Evolutionary conservation across 208 protist genomes (phyloP).

Genomic region (Acanthamoeba triangularis): DNA sequence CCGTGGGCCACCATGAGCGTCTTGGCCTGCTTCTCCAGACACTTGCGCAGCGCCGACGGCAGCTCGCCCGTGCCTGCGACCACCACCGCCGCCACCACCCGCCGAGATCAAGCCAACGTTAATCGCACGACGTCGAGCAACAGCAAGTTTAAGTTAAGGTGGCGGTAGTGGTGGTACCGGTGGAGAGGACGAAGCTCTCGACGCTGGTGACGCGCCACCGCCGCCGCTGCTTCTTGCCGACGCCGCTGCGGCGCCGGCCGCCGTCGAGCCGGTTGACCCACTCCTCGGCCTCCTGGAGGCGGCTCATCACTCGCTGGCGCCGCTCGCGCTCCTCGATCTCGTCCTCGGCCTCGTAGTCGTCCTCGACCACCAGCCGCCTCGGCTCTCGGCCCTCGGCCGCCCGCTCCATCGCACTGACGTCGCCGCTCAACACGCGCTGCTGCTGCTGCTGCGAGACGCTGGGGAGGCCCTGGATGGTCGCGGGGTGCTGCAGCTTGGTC

Average conservation of each 20-base stretch:
- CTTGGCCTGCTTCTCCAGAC: slow-evolving; percentile 38
- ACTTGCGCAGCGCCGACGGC: not conserved
- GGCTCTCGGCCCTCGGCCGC: not conserved
- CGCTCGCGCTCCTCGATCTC: slow-evolving; percentile 8
- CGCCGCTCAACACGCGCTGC: not conserved
- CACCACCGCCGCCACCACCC: not conserved
- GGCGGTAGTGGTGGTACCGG: not conserved
- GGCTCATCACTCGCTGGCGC: not conserved
- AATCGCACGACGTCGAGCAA: not conserved
- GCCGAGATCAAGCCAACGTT: not conserved
- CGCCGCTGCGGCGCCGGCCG: not conserved
- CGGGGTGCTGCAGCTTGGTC: not conserved
- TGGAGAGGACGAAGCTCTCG: slow-evolving; percentile 12
- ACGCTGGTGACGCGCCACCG: slow-evolving; percentile 26
- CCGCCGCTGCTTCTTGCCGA: not conserved
- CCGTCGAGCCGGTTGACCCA: slow-evolving; percentile 35
- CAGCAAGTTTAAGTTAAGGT: not conserved
- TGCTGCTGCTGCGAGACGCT: not conserved
- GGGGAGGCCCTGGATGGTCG: no score
- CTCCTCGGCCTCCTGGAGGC: not conserved
- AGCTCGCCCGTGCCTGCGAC: not conserved
- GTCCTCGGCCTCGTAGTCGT: not conserved
- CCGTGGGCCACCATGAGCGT: not conserved
- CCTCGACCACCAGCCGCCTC: not conserved
- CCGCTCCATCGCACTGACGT: not conserved